Evolutionary conservation across 2,329 filamentous ascomycete species (phyloP), one percentile per base, ranked within the genome.

Genomic region (Fusarium subglutinans): DNA sequence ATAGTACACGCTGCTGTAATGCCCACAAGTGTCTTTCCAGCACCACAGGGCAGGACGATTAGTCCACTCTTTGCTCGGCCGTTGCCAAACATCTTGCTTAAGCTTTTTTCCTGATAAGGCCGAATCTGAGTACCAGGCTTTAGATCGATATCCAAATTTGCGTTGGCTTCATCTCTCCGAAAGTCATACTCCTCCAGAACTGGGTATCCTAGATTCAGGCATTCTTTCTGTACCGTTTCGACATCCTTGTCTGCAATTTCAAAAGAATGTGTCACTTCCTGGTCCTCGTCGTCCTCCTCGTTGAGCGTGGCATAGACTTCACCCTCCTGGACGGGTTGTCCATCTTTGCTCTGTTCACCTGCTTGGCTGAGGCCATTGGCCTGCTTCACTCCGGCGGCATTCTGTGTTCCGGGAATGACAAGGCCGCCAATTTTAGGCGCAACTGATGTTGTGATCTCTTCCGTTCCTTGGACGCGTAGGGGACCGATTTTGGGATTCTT

Each of bases 1-100:
- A 99, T 96, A 8, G 96, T 98, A 83, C 96, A 98, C 26, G 95
- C 96, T 47, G 96, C 96, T 26, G 96, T 98, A 76, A 99, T 98
- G n/a, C 96, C 96, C 22, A 99, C 96, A 45, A 99, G 85, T 3
- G 96, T 99, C 86, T 99, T 99, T 68, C 96, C 96, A 24, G 96
- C 96, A 76, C 96, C 96, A 81, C 96, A 99, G 24, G 96, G 96
- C 77, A 99, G 84, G 63, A 99, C 96, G 68, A 99, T 99, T 76
- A 99, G 97, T 65, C 96, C 96, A 82, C 95, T 98, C 85, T 98
- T 96, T 20, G 96, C 96, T 83, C 96, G 92, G 56, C 96, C 96
- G 80, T 99, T 99, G 80, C 96, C 96, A 81, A 99, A 99, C 96
- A 99, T 99, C 83, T 99, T 99, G 85, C 94, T 97, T 15, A 99